These are phyloP conservation scores for Phialemonium atrogriseum DNA, from an alignment of 2,329 filamentous ascomycete species.

Conservation along the genomic window DNA sequence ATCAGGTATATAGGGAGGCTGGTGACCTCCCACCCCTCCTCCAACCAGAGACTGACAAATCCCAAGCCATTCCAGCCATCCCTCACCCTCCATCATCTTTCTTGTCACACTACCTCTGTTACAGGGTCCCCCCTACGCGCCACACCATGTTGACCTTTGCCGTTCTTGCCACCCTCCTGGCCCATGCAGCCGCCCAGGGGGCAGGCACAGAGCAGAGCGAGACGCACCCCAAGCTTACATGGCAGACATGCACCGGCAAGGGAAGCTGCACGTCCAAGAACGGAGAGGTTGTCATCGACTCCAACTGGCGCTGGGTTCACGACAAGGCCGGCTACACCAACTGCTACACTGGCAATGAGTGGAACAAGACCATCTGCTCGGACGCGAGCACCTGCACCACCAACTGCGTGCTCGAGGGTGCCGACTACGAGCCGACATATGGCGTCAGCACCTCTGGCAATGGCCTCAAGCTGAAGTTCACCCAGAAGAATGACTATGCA, in stretches of 20 bases:
- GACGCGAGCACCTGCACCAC: slow-evolving; percentile 26
- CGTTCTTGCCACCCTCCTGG: slow-evolving; percentile 8
- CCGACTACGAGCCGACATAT: slow-evolving; percentile 32
- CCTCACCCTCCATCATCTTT: too few relatives aligned
- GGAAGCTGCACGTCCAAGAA: slow-evolving; percentile 3
- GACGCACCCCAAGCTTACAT: slow-evolving; percentile 16
- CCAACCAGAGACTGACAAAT: too few relatives aligned
- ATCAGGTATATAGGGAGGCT: too few relatives aligned
- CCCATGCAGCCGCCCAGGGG: slow-evolving; percentile 13
- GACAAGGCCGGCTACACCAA: slow-evolving; percentile 27
- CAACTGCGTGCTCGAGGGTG: slow-evolving; percentile 34
- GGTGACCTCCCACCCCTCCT: too few relatives aligned
- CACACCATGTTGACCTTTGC: too few relatives aligned
- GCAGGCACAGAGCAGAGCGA: slow-evolving; percentile 16
- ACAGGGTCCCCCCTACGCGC: too few relatives aligned
- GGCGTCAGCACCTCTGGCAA: slow-evolving; percentile 34
- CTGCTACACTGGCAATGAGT: slow-evolving; percentile 32
- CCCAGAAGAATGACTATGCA: slow-evolving; percentile 32
- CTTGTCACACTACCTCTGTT: too few relatives aligned
- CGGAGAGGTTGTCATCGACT: slow-evolving; percentile 4
- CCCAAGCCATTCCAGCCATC: too few relatives aligned
- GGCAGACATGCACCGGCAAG: slow-evolving; percentile 15
- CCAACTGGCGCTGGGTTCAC: slow-evolving; percentile 42
- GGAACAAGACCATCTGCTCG: slow-evolving; percentile 21
- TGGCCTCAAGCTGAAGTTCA: slow-evolving; percentile 38